phyloP scores from a whole-genome alignment of 345 rosid species.

The Lenwebbia sp. region DNA sequence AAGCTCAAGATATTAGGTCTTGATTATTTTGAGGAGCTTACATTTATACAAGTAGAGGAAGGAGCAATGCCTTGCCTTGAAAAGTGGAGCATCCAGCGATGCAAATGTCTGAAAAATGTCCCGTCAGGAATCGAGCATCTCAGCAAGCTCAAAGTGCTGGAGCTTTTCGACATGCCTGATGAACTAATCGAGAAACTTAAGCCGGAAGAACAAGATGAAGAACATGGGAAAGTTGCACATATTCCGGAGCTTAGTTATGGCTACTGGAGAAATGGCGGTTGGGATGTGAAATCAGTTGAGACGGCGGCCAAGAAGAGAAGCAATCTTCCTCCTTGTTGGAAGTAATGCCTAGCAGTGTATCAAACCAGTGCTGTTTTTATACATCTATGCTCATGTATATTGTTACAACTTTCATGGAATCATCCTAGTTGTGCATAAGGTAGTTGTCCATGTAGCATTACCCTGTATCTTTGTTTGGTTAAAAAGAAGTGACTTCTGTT shows the following conservation, averaged over 20 bases:
- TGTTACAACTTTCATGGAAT: not conserved
- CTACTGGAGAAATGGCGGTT: not conserved
- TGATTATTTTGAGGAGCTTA: constrained; percentile 6
- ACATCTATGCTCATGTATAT: not conserved
- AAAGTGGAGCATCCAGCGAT: constrained; percentile 7
- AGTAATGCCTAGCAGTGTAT: not conserved
- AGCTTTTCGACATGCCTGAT: constrained; percentile 11
- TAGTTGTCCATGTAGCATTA: not conserved
- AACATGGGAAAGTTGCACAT: not conserved
- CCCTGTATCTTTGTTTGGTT: not conserved
- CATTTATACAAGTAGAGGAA: constrained; percentile 1
- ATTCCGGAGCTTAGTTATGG: not conserved
- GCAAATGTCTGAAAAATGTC: not conserved
- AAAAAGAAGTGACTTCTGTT: not conserved
- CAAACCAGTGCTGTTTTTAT: not conserved
- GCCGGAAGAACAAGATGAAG: not conserved
- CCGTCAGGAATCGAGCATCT: constrained; percentile 19
- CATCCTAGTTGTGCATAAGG: not conserved
- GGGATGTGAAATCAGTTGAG: not conserved
- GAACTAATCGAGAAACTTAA: constrained; percentile 5
- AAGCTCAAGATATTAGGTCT: constrained; percentile 13
- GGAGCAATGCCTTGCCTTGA: constrained; percentile 13
- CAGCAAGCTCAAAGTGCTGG: constrained; percentile 7
- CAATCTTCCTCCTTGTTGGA: not conserved
- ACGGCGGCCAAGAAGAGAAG: not conserved